A percentile compares a stretch with the other conserved stretches of the same genome.
Evolutionary conservation across 2,329 filamentous ascomycete genomes (phyloP).

Genomic region (Pseudogymnoascus sp.): DNA sequence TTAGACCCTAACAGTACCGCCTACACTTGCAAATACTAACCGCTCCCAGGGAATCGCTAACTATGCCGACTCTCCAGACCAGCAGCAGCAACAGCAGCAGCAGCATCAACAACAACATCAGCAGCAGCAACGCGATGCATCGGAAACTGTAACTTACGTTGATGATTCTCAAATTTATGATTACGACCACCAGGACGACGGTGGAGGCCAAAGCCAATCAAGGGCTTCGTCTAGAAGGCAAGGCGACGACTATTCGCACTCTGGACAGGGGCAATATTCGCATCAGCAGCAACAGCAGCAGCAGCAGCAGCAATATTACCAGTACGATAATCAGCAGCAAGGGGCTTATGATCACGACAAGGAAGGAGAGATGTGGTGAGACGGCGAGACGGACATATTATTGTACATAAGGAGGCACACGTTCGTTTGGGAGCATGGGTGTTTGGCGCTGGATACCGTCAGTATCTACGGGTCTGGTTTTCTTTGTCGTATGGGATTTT

Average conservation of each 20-base stretch:
- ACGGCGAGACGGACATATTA: neutral
- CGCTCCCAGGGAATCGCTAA: constrained; percentile 26
- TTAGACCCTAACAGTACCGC: neutral
- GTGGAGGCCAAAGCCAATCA: constrained; percentile 15
- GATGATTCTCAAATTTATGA: constrained; percentile 45
- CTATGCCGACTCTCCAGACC: constrained; percentile 25
- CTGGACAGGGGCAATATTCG: constrained; percentile 15
- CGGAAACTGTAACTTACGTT: constrained; percentile 34
- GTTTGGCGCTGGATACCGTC: constrained; percentile 1
- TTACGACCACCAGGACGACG: constrained; percentile 35
- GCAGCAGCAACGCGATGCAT: constrained; percentile 23
- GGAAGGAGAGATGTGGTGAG: constrained; percentile 3
- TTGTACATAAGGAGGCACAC: constrained; percentile 3
- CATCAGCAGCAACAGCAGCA: constrained; percentile 15
- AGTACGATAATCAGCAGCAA: constrained; percentile 7
- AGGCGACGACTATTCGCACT: constrained; percentile 11
- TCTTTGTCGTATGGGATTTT: neutral
- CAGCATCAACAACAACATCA: constrained; percentile 2
- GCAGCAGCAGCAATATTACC: constrained; percentile 9
- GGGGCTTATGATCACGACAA: neutral
- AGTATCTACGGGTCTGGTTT: neutral
- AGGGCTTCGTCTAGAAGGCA: constrained; percentile 11
- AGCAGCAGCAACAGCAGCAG: constrained; percentile 4
- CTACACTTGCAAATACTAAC: constrained; percentile 14
- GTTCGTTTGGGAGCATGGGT: constrained; percentile 4